Evolutionary conservation across 768 basidiomycete genomes (phyloP).

Genomic region (Mycena indigotica): DNA sequence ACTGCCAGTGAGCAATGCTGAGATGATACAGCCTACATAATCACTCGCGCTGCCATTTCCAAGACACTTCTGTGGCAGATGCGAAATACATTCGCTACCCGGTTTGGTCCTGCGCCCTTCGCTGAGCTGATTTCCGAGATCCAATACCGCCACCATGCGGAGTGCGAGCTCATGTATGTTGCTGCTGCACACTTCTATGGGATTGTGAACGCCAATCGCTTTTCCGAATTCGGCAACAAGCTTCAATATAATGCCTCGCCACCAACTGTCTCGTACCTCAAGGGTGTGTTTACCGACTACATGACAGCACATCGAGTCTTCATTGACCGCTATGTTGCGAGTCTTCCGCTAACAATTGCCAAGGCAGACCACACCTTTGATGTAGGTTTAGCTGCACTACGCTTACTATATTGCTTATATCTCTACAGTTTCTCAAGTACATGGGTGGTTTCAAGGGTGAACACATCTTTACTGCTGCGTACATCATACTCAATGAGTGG

Average conservation of each 20-base stretch:
- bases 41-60: neutral
- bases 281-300: neutral
- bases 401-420: neutral
- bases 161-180: conserved; percentile 2
- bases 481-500: neutral
- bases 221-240: conserved; percentile 1
- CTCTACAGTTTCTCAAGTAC: neutral
- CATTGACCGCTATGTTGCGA: neutral
- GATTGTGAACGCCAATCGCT: neutral
- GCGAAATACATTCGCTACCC: neutral
- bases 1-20: neutral
- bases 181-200: conserved; percentile 4
- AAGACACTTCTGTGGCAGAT: conserved; percentile 7
- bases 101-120: conserved; percentile 5
- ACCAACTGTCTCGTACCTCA: neutral
- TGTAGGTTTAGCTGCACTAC: neutral
- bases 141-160: conserved; percentile 1
- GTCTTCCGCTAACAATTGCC: neutral
- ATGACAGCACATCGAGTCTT: neutral
- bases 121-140: conserved; percentile 5
- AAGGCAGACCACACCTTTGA: neutral
- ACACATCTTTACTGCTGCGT: neutral
- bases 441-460: neutral
- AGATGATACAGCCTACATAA: conserved; percentile 5
- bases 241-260: neutral